Evolutionary conservation across 148 eudicot genomes (phyloP), one percentile per base, ranked within the genome.

Genomic region (Pharnaceum exiguum): DNA sequence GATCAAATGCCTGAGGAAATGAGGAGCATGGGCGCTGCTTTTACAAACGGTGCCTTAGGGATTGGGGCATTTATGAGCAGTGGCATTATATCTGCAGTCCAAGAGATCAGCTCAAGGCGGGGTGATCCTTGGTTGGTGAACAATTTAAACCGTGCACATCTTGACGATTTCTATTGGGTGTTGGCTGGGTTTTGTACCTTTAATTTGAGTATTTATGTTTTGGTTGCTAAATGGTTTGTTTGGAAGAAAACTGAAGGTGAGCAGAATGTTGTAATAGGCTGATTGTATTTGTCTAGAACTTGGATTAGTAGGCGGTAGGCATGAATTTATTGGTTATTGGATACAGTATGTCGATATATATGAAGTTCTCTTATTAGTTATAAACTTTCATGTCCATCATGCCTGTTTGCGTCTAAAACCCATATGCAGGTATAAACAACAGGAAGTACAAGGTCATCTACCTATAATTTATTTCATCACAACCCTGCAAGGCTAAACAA

Each of bases 11-110:
- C 95, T 0, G 84, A 77, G 18, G 80, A 42, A 18, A 76, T 86
- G 82, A 78, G 89, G 44, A 86, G 95, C 46, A 47, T 86, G 63
- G 95, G 95, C 9, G 79, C 89, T 0, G 95, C 95, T 2, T 71
- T 81, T 0, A 70, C 81, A 9, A 70, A 80, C 43, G 82, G 80
- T 17, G 63, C 67, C 5, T 0, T 73, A 5, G 95, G 95, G 0
- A 54, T 78, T 17, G 95, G 95, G 2, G 77, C 80, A 9, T 70
- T 86, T 56, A 42, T 79, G 64, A 83, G 86, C 57, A 69, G 52
- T 21, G 82, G 44, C 18, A 49, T 78, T 33, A 86, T 86, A 60
- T 33, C 74, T 2, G 28, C 66, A 1, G 86, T 83, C 25, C 84
- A 83, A 60, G 60, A 24, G 44, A 45, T 68, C 16, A 83, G 70